These are phyloP conservation scores for Calonectria hawksworthii DNA, from an alignment of 2,329 filamentous ascomycete species.

Conservation along the genomic window DNA sequence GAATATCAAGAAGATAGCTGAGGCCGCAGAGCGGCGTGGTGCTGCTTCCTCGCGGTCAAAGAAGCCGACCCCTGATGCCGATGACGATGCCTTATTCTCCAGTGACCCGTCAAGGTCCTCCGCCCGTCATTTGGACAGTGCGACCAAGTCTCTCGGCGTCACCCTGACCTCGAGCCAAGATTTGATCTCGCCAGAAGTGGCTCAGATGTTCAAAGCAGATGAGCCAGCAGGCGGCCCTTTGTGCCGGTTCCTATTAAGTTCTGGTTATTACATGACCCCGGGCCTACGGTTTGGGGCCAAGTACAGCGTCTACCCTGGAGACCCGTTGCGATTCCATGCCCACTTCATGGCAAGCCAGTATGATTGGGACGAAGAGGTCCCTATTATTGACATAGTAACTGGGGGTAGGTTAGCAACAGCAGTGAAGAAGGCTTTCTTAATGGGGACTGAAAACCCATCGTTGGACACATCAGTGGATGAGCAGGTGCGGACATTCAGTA, in stretches of 20 bases:
- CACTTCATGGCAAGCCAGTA: slow-evolving; percentile 91
- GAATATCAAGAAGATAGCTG: slow-evolving; percentile 52
- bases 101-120: slow-evolving; percentile 36
- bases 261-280: slow-evolving; percentile 89
- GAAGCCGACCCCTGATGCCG: slow-evolving; percentile 19
- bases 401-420: slow-evolving; percentile 91
- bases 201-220: slow-evolving; percentile 25
- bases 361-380: slow-evolving; percentile 89
- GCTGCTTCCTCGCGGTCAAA: slow-evolving; percentile 21
- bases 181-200: slow-evolving; percentile 42
- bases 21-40: slow-evolving; percentile 41
- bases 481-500: slow-evolving; percentile 79
- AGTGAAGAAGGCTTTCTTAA: slow-evolving; percentile 94
- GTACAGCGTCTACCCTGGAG: slow-evolving; percentile 95
- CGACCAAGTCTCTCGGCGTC: slow-evolving; percentile 45
- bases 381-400: slow-evolving; percentile 86
- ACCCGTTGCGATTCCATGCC: slow-evolving; percentile 94
- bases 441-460: slow-evolving; percentile 75
- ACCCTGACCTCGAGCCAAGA: slow-evolving; percentile 54
- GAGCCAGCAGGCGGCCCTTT: slow-evolving; percentile 64
- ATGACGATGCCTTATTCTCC: slow-evolving; percentile 33
- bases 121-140: slow-evolving; percentile 28
- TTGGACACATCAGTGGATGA: slow-evolving; percentile 51
- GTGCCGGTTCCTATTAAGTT: slow-evolving; percentile 83
- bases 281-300: slow-evolving; percentile 95